Base-by-base conservation (phyloP, 805 yeast species). In the Ogataea polymorpha region DNA sequence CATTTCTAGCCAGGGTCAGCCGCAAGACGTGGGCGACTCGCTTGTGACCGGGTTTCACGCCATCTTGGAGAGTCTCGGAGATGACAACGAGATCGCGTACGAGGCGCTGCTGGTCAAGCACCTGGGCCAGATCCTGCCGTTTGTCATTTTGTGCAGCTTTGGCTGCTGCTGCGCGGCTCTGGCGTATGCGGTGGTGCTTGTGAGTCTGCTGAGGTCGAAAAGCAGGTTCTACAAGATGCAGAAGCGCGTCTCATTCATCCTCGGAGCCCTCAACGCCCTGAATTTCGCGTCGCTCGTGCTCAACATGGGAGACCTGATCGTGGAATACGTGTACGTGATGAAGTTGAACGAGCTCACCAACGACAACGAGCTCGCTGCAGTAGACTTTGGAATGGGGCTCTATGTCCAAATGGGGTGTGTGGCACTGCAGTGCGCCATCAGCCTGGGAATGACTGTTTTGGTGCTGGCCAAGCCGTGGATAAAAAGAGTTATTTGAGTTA, bases 21-120 rank as follows among this genome's bases (percentile, higher is more conserved):
- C 72, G 4, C 56, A 56, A 3, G 54, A 52, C 9, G 56, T 71
- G 47, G 72, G 75, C 2, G 60, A 67, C 15, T 63, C 72, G 17
- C 62, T 74, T 43, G 69, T 66, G 11, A 49, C 58, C 9, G 67
- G 71, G 1, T 73, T 69, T 52, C 63, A 65, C 15, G 59, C 62
- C 16, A 54, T 62, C 1, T 49, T 68, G 15, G 46, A 54, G n/a
- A 61, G 61, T 18, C 44, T 61, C 16, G 48, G 53, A 1, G 46
- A 46, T 26, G 49, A 47, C 18, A 56, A 53, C 28, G 41, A 39
- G 14, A 27, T 41, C 6, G 50, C 53, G 3, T 48, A 50, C 28
- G 44, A 45, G 5, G 57, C 58, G 9, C 15, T 38, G 23, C 12
- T 53, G 17, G 34, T 49, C 27, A 42, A 33, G 36, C 16, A 36